Base-by-base conservation (phyloP, 345 rosid genomes). In the Melaleuca quinquenervia region DNA sequence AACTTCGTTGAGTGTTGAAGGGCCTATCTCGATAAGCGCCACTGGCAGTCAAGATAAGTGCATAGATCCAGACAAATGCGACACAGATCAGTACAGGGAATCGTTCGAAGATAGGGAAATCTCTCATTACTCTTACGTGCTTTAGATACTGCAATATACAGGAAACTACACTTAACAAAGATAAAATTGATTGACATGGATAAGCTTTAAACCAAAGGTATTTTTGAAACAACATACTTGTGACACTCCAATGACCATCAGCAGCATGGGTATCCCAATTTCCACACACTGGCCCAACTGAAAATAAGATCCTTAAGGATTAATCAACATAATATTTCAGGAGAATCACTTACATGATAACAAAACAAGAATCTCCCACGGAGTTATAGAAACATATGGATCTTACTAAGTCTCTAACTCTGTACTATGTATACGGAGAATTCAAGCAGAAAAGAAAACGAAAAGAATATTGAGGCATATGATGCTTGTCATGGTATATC, bases 261-360 rank as follows among this genome's bases (percentile, higher is more conserved):
- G 85, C 82, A 97, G 92, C 99, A 93, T 97, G 3, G 99, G 99
- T 91, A 97, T 83, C 83, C 99, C 99, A 29, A 97, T 91, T 93
- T 97, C 99, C 62, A 96, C 95, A 84, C 99, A 97, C 86, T 90
- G 94, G 54, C 98, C 99, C 86, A 97, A 91, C 99, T 97, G 93
- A 6, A 88, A 86, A 84, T 53, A 50, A 82, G 58, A 27, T 85
- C 53, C 45, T 52, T 8, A 27, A 32, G 3, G 45, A 64, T 64
- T 64, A 64, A 32, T 8, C 48, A 84, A 36, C 14, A 27, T 58
- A 49, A 75, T 50, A 70, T 70, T 70, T 70, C 48, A 36, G 80
- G 26, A 36, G 48, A 70, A 70, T 32, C 78, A 18, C 70, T 58
- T n/a, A 58, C 6, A 18, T 8, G 48, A 70, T 5, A 8, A 32